These are phyloP conservation scores for Fraxinus velutina DNA, from an alignment of 305 asterid genomes.

Conservation along the genomic window DNA sequence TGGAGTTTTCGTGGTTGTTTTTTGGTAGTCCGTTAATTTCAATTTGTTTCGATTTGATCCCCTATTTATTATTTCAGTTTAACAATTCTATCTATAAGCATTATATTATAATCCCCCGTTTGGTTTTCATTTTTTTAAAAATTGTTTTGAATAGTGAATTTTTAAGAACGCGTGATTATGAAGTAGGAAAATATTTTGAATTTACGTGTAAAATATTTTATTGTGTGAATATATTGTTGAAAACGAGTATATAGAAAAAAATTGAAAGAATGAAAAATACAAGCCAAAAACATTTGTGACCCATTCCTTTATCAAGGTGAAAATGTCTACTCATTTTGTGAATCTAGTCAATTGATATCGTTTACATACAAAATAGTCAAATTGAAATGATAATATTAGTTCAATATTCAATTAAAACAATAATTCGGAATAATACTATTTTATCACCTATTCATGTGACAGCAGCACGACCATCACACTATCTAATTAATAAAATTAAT, in stretches of 20 bases:
- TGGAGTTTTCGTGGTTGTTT: not conserved
- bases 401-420: not conserved
- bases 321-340: not conserved
- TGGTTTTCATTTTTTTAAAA: too few relatives aligned
- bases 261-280: not conserved
- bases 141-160: not conserved
- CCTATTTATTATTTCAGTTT: not conserved
- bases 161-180: not conserved
- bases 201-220: not conserved
- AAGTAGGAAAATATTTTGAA: too few relatives aligned
- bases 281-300: not conserved
- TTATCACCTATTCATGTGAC: not conserved
- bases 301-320: not conserved
- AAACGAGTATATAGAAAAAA: not conserved
- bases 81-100: not conserved
- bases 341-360: not conserved
- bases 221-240: too few relatives aligned
- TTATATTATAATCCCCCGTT: too few relatives aligned
- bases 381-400: not conserved
- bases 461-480: not conserved
- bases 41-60: not conserved
- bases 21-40: not conserved
- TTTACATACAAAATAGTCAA: not conserved
- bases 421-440: not conserved
- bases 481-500: too few relatives aligned